phyloP scores from a whole-genome alignment of 2,329 filamentous ascomycete genomes.

The Colletotrichum eremochloae region DNA sequence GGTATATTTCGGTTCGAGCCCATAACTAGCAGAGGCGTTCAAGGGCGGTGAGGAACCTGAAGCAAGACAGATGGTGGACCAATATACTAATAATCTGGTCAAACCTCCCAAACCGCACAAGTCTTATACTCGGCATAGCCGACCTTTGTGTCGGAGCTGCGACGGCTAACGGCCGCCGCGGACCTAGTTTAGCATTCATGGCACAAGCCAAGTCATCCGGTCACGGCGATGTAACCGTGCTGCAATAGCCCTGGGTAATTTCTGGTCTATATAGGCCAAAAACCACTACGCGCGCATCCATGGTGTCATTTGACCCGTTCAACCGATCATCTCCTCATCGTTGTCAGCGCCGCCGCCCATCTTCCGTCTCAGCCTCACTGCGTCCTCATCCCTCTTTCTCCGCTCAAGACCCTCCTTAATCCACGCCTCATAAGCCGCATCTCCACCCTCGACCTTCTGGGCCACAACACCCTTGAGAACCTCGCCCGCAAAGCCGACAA shows the following conservation, averaged over 20 bases:
- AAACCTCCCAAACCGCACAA: background rate
- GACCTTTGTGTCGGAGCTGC: background rate
- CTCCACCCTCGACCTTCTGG: constrained; percentile 75
- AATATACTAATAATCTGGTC: background rate
- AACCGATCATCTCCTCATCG: constrained; percentile 41
- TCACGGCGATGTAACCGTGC: background rate
- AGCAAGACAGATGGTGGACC: background rate
- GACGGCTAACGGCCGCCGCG: background rate
- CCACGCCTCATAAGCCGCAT: constrained; percentile 79
- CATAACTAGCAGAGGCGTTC: background rate
- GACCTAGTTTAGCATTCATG: too few species aligned
- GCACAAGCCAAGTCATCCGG: background rate
- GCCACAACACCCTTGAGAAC: constrained; percentile 88
- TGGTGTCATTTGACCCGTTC: constrained; percentile 32
- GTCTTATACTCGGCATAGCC: background rate
- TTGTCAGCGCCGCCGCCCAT: constrained; percentile 41
- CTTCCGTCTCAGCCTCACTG: constrained; percentile 40
- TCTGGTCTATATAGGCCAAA: background rate
- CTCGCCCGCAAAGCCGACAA: constrained; percentile 94
- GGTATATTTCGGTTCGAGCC: background rate
- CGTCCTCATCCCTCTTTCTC: constrained; percentile 54
- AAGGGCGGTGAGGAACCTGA: background rate
- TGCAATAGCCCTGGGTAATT: background rate
- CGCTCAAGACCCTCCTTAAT: constrained; percentile 75
- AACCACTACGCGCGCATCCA: background rate